These are phyloP conservation scores for Moricandia moricandioides DNA, from an alignment of 345 rosid species.

Conservation along the genomic window DNA sequence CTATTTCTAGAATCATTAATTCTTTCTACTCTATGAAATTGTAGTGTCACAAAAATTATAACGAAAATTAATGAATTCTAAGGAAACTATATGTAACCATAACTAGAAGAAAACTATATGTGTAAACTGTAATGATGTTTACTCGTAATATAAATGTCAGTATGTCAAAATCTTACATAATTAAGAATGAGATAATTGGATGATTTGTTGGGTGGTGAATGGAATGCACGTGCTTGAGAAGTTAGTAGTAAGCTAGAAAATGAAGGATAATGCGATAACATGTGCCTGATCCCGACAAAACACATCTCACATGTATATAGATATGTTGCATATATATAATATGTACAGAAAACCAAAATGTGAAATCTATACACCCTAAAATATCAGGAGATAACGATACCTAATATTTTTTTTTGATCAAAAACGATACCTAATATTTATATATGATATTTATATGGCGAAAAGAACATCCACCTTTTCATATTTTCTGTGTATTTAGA, in stretches of 20 bases:
- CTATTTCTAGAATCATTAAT: conserved; percentile 15
- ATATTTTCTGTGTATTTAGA: not conserved
- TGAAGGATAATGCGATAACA: conserved; percentile 40
- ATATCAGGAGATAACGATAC: conserved; percentile 8
- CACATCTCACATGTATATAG: conserved; percentile 34
- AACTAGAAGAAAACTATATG: not conserved
- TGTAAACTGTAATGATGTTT: not conserved
- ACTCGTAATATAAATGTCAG: conserved; percentile 10
- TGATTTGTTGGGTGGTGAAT: conserved; percentile 33
- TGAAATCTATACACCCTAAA: conserved; percentile 6
- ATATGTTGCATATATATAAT: not conserved
- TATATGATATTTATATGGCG: not conserved
- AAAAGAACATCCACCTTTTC: not conserved
- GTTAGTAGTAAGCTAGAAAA: conserved; percentile 37
- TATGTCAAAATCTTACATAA: conserved; percentile 14
- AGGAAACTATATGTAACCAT: not conserved
- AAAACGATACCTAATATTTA: not conserved
- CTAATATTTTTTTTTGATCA: too few relatives aligned
- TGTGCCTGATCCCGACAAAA: conserved; percentile 42
- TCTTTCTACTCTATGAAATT: not conserved
- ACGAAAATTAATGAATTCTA: not conserved
- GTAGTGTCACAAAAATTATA: not conserved
- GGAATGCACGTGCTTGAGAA: conserved; percentile 40
- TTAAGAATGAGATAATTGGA: conserved; percentile 23
- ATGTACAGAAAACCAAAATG: not conserved